A percentile compares a stretch with the other conserved stretches of the same genome.
phyloP scores from a whole-genome alignment of 208 protist species.

The Acanthamoeba culbertsoni region DNA sequence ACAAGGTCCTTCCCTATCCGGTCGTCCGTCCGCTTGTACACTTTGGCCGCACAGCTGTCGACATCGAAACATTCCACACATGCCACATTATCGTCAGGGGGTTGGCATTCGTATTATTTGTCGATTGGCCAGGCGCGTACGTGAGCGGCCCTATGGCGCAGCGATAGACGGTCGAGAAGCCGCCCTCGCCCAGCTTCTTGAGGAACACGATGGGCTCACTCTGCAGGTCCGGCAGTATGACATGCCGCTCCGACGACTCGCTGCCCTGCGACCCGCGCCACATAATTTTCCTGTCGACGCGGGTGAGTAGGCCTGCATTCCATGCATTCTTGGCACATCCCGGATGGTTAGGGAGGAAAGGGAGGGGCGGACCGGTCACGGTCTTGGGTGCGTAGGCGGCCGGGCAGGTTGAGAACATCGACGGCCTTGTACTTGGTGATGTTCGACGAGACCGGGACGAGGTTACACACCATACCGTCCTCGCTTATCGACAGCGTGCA shows the following conservation, averaged over 20 bases:
- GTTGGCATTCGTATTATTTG: neutral
- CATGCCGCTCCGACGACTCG: neutral
- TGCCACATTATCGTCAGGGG: no score
- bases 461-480: neutral
- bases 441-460: conserved; percentile 23
- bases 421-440: conserved; percentile 35
- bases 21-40: conserved; percentile 34
- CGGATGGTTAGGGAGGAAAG: no score
- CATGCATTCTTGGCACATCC: no score
- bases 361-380: no score
- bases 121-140: neutral
- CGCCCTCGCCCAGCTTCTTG: conserved; percentile 48
- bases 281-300: conserved; percentile 26
- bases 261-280: neutral
- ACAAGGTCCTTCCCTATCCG: conserved; percentile 21
- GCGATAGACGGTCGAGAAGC: conserved; percentile 29
- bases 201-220: conserved; percentile 23
- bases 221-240: conserved; percentile 22
- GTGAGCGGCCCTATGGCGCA: conserved; percentile 16
- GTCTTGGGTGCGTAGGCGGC: neutral
- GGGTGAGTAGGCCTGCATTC: no score
- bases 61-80: neutral
- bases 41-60: neutral
- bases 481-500: conserved; percentile 33
- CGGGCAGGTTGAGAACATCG: neutral